Conservation (phyloP, 164 flowering plant genomes). For the Tetracentron sinense region DNA sequence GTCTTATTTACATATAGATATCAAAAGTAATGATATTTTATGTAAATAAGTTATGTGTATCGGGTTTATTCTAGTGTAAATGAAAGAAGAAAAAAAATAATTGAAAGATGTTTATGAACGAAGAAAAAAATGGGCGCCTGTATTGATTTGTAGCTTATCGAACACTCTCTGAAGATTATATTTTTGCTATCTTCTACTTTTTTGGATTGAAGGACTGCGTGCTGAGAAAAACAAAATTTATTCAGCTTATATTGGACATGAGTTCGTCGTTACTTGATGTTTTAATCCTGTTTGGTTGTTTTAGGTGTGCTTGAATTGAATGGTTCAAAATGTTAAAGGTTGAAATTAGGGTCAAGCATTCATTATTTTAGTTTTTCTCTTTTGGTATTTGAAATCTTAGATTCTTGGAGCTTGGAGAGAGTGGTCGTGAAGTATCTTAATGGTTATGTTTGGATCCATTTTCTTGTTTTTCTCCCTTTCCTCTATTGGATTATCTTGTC, state of each 20-base stretch:
- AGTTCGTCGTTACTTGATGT: constrained; percentile 2
- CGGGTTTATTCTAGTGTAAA: no score
- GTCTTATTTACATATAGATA: no score
- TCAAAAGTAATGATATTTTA: no score
- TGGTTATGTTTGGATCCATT: background rate
- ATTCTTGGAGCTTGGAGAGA: no score
- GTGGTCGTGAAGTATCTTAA: no score
- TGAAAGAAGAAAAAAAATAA: no score
- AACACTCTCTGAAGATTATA: background rate
- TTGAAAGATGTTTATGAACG: no score
- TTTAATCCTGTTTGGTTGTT: background rate
- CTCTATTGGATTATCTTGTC: background rate
- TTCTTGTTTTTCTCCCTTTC: background rate
- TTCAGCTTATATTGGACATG: background rate
- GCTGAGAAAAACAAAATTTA: background rate
- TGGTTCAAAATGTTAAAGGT: background rate
- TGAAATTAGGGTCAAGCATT: constrained; percentile 2
- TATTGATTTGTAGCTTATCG: no score
- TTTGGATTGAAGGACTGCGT: no score
- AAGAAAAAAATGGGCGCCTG: no score
- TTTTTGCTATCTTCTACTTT: background rate
- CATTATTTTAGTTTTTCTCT: background rate
- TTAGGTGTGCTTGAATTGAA: background rate
- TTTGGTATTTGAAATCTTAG: background rate
- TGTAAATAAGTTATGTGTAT: no score